Evolutionary conservation across 1,284 basidiomycete genomes (phyloP), one percentile per base, ranked within the genome.

Genomic region (Violaceomyces palustris): DNA sequence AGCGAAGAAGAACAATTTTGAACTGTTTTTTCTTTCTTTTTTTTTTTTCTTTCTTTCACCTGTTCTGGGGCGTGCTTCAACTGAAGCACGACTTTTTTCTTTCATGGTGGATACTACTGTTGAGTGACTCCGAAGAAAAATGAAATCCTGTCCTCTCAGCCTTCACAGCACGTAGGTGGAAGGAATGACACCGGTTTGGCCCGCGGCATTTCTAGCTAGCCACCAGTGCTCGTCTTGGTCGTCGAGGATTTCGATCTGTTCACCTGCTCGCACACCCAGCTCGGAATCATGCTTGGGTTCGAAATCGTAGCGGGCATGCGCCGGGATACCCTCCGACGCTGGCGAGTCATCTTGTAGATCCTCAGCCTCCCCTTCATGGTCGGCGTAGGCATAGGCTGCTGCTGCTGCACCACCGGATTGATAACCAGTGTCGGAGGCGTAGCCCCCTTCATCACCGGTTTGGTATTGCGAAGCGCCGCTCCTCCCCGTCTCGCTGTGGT

Each of bases 401-500:
- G 87, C 88, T 46, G 86, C 84, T 11, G 84, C 82, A 4, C 46
- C 45, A 15, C 36, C 26, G 9, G 26, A n/a, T n/a, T n/a, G n/a
- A n/a, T n/a, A n/a, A n/a, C n/a, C n/a, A n/a, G n/a, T n/a, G n/a
- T n/a, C n/a, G n/a, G n/a, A n/a, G n/a, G n/a, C n/a, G n/a, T n/a
- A n/a, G n/a, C n/a, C n/a, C n/a, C n/a, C n/a, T 14, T 58, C 60
- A 25, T 67, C 65, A 27, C 37, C 47, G 25, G 80, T 80, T 19
- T 67, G 68, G 32, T 67, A 66, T 12, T 60, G 44, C 30, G 42
- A 61, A 11, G 45, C 44, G 3, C 61, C 61, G 7, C 47, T 52
- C 22, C 47, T 51, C 6, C 50, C 61, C 3, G 37, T 60, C 6
- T 64, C 63, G 39, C 51, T 60, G 17, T 63, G 71, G 26, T 64